Conservation (phyloP, 257 asterid species). For the Ehretia macrophylla region DNA sequence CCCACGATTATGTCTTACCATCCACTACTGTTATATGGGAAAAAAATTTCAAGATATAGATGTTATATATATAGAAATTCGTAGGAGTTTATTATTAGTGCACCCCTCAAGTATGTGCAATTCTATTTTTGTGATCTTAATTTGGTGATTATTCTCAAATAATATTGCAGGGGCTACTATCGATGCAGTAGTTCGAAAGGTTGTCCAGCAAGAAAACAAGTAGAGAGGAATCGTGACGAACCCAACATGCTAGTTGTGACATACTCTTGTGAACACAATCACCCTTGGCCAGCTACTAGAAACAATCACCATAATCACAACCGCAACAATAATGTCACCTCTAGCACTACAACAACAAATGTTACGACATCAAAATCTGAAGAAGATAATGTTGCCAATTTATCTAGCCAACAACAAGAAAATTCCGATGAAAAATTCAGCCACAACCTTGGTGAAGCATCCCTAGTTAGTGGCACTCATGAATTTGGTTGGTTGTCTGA, state of each 20-base stretch:
- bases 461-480: constrained; percentile 10
- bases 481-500: constrained; percentile 72
- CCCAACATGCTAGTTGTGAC: constrained; percentile 71
- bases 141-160: background rate
- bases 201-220: constrained; percentile 95
- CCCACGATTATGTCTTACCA: too few species aligned
- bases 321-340: background rate
- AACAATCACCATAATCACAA: constrained; percentile 26
- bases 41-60: too few species aligned
- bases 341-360: constrained; percentile 8
- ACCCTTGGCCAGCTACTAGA: constrained; percentile 59
- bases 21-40: too few species aligned
- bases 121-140: background rate
- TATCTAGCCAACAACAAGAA: constrained; percentile 16
- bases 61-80: too few species aligned
- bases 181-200: constrained; percentile 97
- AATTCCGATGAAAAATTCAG: constrained; percentile 27
- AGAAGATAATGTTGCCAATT: constrained; percentile 24
- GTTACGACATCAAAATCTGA: background rate
- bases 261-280: constrained; percentile 86
- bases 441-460: constrained; percentile 19
- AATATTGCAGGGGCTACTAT: constrained; percentile 66
- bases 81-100: too few species aligned
- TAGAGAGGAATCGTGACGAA: constrained; percentile 72
- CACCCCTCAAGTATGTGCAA: too few species aligned